phyloP scores from a whole-genome alignment of 306 rosid genomes.

The Cyamopsis tetragonoloba region DNA sequence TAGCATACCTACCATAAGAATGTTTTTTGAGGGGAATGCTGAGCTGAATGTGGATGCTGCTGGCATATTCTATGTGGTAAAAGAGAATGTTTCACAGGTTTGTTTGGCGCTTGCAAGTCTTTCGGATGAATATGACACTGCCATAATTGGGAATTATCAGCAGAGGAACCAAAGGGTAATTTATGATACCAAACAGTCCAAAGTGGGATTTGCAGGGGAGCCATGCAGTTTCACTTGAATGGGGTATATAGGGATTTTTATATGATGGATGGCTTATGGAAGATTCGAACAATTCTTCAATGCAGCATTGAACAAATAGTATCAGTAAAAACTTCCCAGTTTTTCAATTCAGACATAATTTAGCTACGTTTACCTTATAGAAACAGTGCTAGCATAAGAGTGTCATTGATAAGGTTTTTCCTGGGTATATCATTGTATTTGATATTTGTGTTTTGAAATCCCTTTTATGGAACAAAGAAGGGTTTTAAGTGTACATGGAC shows the following conservation, averaged over 20 bases:
- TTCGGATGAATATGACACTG: constrained; percentile 42
- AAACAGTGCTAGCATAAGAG: not conserved
- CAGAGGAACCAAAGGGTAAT: constrained; percentile 90
- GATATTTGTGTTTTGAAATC: too few relatives aligned
- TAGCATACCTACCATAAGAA: constrained; percentile 46
- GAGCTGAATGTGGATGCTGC: constrained; percentile 55
- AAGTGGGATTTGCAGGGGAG: constrained; percentile 78
- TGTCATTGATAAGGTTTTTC: not conserved
- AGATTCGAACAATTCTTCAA: constrained; percentile 14
- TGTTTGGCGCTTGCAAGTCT: constrained; percentile 82
- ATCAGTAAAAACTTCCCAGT: constrained; percentile 12
- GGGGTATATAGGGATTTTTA: not conserved
- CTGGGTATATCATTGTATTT: not conserved
- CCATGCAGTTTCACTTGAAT: constrained; percentile 54
- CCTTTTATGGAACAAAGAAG: not conserved
- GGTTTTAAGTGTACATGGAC: constrained; percentile 15
- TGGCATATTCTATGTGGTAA: constrained; percentile 52
- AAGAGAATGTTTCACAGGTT: constrained; percentile 64
- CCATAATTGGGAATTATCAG: constrained; percentile 78
- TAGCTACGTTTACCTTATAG: constrained; percentile 13
- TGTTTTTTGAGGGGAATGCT: constrained; percentile 62
- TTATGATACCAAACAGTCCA: constrained; percentile 59
- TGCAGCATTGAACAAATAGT: constrained; percentile 28
- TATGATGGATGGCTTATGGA: not conserved
- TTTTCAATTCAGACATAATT: constrained; percentile 13